Conservation (phyloP, 1,284 basidiomycete species). For the Trichosporon sp. region DNA sequence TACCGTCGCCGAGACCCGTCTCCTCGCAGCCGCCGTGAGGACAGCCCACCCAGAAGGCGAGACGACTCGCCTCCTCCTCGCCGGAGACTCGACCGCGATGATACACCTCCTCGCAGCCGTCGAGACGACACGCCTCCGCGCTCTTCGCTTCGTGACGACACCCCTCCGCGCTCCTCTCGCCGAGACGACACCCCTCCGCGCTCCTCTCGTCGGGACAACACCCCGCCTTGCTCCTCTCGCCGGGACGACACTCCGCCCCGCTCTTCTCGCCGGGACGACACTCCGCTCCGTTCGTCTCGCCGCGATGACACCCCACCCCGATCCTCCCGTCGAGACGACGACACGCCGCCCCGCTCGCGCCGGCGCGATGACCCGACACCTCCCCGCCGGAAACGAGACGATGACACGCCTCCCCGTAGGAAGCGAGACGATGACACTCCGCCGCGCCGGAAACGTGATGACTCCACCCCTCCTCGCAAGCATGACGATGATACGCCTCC, state of each 20-base stretch:
- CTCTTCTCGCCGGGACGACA: not conserved
- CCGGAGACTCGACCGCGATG: conserved; percentile 1
- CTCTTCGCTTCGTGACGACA: too few relatives aligned
- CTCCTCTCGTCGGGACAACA: not conserved
- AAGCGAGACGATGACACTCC: conserved; percentile 6
- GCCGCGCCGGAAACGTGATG: not conserved
- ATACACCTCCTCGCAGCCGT: not conserved
- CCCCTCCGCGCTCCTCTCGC: too few relatives aligned
- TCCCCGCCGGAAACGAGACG: not conserved
- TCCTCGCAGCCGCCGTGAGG: not conserved
- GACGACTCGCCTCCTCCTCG: conserved; percentile 4
- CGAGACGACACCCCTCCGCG: conserved; percentile 6
- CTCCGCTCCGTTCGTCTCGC: not conserved
- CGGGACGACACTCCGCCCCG: conserved; percentile 13
- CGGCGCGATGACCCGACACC: conserved; percentile 4
- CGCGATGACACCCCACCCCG: conserved; percentile 11
- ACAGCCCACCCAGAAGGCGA: not conserved
- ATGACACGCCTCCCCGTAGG: not conserved
- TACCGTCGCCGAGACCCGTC: not conserved
- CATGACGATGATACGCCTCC: conserved; percentile 1
- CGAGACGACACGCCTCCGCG: not conserved
- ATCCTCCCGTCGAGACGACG: not conserved
- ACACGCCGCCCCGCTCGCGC: not conserved
- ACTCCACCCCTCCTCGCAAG: not conserved
- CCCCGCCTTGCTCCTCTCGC: not conserved